Evolutionary conservation across 1,284 basidiomycete genomes (phyloP).

Genomic region (Dichomitus squalens): DNA sequence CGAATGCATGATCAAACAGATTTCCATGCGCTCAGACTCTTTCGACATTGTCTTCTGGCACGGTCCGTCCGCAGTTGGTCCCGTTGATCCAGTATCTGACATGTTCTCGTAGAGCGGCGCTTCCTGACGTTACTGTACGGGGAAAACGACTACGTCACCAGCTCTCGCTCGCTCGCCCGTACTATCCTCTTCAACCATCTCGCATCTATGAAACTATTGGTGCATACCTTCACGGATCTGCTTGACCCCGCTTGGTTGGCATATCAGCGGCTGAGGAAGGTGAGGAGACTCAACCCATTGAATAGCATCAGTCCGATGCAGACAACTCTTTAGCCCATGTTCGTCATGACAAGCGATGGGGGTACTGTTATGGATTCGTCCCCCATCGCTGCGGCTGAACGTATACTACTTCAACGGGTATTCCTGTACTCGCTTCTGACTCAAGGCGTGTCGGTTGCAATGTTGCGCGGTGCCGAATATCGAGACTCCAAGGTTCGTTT

Average conservation of each 20-base stretch:
- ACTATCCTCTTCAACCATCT: constrained; percentile 54
- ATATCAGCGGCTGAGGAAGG: constrained; percentile 48
- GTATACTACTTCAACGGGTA: constrained; percentile 48
- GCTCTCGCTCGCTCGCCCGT: constrained; percentile 55
- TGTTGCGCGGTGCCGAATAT: constrained; percentile 56
- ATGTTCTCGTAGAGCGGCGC: constrained; percentile 36
- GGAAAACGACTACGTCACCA: constrained; percentile 34
- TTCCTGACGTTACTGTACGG: constrained; percentile 46
- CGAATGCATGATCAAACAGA: constrained; percentile 52
- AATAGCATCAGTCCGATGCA: not conserved
- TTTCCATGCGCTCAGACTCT: constrained; percentile 50
- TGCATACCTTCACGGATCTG: constrained; percentile 48
- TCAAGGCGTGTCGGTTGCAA: constrained; percentile 51
- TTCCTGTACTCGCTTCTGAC: constrained; percentile 52
- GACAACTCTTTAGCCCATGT: constrained; percentile 59
- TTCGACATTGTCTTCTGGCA: constrained; percentile 70
- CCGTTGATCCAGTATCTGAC: not conserved
- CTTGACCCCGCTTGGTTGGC: constrained; percentile 50
- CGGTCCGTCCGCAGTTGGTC: constrained; percentile 37
- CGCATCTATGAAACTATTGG: constrained; percentile 38
- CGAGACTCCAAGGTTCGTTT: constrained; percentile 60
- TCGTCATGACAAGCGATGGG: constrained; percentile 60
- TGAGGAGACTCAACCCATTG: constrained; percentile 19
- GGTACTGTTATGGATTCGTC: constrained; percentile 30
- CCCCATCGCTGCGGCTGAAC: constrained; percentile 27